Evolutionary conservation across 208 protist genomes (phyloP).

Genomic region (Wallacemonas sp.): DNA sequence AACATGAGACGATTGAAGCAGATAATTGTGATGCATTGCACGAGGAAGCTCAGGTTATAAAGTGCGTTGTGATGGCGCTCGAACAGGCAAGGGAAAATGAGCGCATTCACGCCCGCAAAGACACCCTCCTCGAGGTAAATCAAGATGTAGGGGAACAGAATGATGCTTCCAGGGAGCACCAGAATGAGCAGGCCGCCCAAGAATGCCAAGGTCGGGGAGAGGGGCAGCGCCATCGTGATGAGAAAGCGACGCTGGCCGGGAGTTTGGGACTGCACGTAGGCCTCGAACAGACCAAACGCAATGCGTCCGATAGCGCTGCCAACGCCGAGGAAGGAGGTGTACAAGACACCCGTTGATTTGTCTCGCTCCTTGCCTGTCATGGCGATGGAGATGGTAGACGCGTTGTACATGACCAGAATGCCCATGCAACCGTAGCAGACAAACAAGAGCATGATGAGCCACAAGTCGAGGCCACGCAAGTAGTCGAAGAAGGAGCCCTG

Average conservation of each 20-base stretch:
- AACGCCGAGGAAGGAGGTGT: constrained; percentile 53
- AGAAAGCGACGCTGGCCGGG: constrained; percentile 28
- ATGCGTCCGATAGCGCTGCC: constrained; percentile 55
- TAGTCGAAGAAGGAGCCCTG: constrained; percentile 34
- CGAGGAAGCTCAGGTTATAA: constrained; percentile 45
- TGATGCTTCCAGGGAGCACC: constrained; percentile 32
- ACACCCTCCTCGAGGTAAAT: constrained; percentile 55
- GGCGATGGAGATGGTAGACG: constrained; percentile 50
- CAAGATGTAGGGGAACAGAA: constrained; percentile 54
- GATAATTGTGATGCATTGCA: constrained; percentile 41
- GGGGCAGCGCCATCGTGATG: constrained; percentile 32
- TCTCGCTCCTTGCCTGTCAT: constrained; percentile 38
- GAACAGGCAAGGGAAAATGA: constrained; percentile 54
- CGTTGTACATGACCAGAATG: constrained; percentile 54
- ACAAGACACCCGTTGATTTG: constrained; percentile 28
- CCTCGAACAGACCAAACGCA: constrained; percentile 46
- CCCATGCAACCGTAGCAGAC: constrained; percentile 36
- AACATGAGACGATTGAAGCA: constrained; percentile 63
- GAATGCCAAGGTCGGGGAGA: constrained; percentile 27
- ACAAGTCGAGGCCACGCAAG: constrained; percentile 35
- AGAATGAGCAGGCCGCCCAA: constrained; percentile 45
- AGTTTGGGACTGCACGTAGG: constrained; percentile 45
- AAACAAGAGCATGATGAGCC: constrained; percentile 47
- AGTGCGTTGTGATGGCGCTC: constrained; percentile 50
- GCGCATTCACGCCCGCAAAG: constrained; percentile 36